Evolutionary conservation across 192 early-diverging fungal genomes (phyloP), one percentile per base, ranked within the genome.

Genomic region (Gaertneriomyces sp.): DNA sequence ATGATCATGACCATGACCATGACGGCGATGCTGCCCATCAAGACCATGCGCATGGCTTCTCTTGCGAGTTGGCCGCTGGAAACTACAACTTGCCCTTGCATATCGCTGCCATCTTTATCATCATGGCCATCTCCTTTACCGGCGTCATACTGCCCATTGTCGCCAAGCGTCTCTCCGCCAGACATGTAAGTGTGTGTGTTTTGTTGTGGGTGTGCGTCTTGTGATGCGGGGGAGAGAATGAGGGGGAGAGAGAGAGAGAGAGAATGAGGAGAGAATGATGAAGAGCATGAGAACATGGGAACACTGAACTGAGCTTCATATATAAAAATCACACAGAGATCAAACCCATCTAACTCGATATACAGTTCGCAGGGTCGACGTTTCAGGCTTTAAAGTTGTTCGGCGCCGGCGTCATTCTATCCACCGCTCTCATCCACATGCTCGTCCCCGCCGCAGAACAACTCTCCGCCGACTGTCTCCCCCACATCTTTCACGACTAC

Each of bases 391-490:
- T 80, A 46, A 84, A 84, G 66, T 52, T 84, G 16, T 84, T 84
- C 72, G 79, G 81, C 49, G 62, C 62, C 33, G 81, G 81, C 19
- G 75, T 79, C 50, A 79, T 84, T 50, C 44, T 64, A 6, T 71
- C 72, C 39, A 79, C 77, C 3, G 79, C 79, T 40, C 75, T 64
- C 54, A 70, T 84, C 44, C 79, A 81, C 65, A 58, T 84, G 47
- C 66, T 81, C 40, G 7, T 43, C n/a, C 66, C 71, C 20, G 76
- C 66, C 8, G 40, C 43, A 17, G 46, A 62, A 33, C 40, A 42
- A 42, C 64, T 78, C 38, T 66, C 75, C 60, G 61, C 62, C 56
- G 19, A 38, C 3, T 78, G 76, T 59, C 59, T 78, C 16, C 55
- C 70, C 0, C 45, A 60, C 5, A 40, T 63, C 54, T 75, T 72